A percentile compares a stretch with the other conserved stretches of the same genome.
Conservation (phyloP, 2,329 filamentous ascomycete genomes). For the Sarocladium strictum region DNA sequence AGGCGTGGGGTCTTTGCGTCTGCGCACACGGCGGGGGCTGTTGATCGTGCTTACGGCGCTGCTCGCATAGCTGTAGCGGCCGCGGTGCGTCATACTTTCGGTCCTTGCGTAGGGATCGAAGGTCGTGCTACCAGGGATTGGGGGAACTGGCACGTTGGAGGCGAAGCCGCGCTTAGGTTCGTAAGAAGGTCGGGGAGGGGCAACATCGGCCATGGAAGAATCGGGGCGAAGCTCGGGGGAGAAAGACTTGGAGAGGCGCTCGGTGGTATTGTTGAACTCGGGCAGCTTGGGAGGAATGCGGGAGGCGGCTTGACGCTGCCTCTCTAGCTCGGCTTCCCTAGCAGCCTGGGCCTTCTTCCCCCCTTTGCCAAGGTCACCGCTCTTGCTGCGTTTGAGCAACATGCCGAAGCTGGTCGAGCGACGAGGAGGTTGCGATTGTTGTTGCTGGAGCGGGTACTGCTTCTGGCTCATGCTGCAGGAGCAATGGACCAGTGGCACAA, state of each 20-base stretch:
- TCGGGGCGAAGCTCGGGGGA: constrained; percentile 56
- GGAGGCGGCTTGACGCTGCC: constrained; percentile 41
- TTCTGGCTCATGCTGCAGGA: constrained; percentile 25
- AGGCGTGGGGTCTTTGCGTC: constrained; percentile 93
- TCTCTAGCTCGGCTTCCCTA: constrained; percentile 44
- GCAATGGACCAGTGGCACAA: constrained; percentile 14
- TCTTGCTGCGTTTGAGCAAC: constrained; percentile 64
- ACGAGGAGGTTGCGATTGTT: constrained; percentile 19
- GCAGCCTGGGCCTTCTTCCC: constrained; percentile 53
- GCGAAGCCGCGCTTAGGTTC: constrained; percentile 38
- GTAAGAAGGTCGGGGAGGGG: constrained; percentile 40
- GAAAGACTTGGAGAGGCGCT: constrained; percentile 39
- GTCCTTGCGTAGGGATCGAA: constrained; percentile 75
- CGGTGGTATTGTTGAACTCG: constrained; percentile 42
- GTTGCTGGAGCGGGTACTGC: background rate
- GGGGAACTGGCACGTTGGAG: constrained; percentile 45
- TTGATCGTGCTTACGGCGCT: constrained; percentile 87
- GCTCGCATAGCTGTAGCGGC: constrained; percentile 93
- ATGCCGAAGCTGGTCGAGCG: constrained; percentile 43
- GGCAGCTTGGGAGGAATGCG: constrained; percentile 46
- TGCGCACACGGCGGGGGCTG: constrained; percentile 82
- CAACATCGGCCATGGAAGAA: constrained; percentile 30
- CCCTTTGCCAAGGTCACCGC: constrained; percentile 55
- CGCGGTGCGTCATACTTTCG: constrained; percentile 95
- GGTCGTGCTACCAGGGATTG: constrained; percentile 54